These are phyloP conservation scores for Aspergillus sp. DNA, from an alignment of 2,329 filamentous ascomycete species.

Conservation along the genomic window DNA sequence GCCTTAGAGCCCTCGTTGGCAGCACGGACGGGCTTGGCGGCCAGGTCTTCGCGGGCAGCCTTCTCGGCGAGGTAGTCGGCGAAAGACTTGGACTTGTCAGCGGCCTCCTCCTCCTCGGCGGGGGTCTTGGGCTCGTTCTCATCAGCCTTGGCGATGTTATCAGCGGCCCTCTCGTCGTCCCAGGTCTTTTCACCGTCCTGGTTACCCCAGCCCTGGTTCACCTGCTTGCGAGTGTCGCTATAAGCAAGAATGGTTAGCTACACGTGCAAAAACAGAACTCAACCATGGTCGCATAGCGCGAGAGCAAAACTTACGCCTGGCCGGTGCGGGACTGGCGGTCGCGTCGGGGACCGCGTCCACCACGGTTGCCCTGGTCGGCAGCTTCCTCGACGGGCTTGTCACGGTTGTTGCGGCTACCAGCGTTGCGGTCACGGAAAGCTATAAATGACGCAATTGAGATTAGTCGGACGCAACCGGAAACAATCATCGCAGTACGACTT, in stretches of 20 bases:
- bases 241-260: slow-evolving; percentile 10
- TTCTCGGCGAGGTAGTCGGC: slow-evolving; percentile 79
- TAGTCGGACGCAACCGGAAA: slow-evolving; percentile 10
- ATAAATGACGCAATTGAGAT: slow-evolving; percentile 19
- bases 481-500: background rate
- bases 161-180: slow-evolving; percentile 88
- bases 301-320: slow-evolving; percentile 52
- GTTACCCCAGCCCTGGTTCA: slow-evolving; percentile 85
- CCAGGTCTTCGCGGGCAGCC: slow-evolving; percentile 66
- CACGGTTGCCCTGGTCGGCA: slow-evolving; percentile 52
- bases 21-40: slow-evolving; percentile 73
- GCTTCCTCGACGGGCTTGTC: slow-evolving; percentile 71
- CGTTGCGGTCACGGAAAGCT: slow-evolving; percentile 90
- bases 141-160: slow-evolving; percentile 82
- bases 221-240: slow-evolving; percentile 48
- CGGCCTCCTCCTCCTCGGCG: slow-evolving; percentile 59
- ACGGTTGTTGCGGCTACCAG: slow-evolving; percentile 80
- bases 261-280: background rate
- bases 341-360: slow-evolving; percentile 49
- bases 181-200: slow-evolving; percentile 78
- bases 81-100: slow-evolving; percentile 90
- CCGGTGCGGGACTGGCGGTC: slow-evolving; percentile 65
- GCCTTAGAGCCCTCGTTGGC: slow-evolving; percentile 86
- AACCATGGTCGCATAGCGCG: background rate
- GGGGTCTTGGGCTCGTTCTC: slow-evolving; percentile 67